Evolutionary conservation across 768 basidiomycete species (phyloP).

Genomic region (Mycena olivaceomarginata): DNA sequence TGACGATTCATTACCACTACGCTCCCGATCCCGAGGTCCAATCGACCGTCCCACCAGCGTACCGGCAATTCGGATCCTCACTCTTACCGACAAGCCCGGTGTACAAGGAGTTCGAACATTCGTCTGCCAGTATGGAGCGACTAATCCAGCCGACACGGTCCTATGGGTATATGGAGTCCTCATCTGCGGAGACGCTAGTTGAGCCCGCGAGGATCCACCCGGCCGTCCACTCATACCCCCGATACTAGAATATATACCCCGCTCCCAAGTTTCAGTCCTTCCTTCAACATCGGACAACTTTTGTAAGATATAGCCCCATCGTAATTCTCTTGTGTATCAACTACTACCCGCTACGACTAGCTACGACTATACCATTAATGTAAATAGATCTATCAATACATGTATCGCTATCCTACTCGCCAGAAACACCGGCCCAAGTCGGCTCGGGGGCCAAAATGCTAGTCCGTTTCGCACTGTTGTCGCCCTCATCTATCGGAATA

Average conservation of each 20-base stretch:
- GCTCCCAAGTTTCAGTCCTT: neutral
- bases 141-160: too few relatives aligned
- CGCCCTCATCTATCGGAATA: slow-evolving; percentile 27
- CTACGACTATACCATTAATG: slow-evolving; percentile 5
- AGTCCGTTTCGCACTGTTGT: slow-evolving; percentile 27
- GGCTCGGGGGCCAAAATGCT: slow-evolving; percentile 8
- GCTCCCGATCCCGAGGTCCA: neutral
- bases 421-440: too few relatives aligned
- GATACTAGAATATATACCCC: neutral
- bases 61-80: neutral
- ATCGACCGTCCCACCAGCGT: neutral
- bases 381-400: slow-evolving; percentile 28
- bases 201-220: slow-evolving; percentile 31
- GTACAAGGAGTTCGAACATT: too few relatives aligned
- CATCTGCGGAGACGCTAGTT: slow-evolving; percentile 24
- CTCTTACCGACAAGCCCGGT: too few relatives aligned
- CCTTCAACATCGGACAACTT: neutral
- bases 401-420: slow-evolving; percentile 26
- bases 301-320: neutral
- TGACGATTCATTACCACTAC: neutral
- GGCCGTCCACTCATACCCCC: slow-evolving; percentile 27
- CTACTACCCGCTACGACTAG: neutral
- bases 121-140: too few relatives aligned
- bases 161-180: neutral
- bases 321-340: slow-evolving; percentile 24